Evolutionary conservation across 192 early-diverging fungal species (phyloP).

Genomic region (Chytriomyces confervae): DNA sequence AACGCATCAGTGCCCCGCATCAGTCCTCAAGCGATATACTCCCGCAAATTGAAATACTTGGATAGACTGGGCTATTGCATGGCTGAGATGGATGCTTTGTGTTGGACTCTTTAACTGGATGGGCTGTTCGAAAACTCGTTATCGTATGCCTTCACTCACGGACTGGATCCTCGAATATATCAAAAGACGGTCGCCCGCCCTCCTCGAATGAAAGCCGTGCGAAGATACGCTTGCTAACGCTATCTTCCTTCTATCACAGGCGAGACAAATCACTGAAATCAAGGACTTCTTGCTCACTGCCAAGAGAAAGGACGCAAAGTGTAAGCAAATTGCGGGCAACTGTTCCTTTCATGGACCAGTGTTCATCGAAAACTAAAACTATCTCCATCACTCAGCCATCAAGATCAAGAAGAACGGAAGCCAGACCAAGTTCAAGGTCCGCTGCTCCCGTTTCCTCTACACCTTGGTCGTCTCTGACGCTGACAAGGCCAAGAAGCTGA

Average conservation of each 20-base stretch:
- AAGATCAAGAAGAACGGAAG: slow-evolving; percentile 95
- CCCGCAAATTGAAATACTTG: too few relatives aligned
- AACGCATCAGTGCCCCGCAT: too few relatives aligned
- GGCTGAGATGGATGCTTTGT: too few relatives aligned
- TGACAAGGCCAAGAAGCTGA: slow-evolving; percentile 95
- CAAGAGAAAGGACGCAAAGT: slow-evolving; percentile 93
- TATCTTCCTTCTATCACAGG: slow-evolving; percentile 58
- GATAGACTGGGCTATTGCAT: too few relatives aligned
- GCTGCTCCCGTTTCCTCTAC: slow-evolving; percentile 98
- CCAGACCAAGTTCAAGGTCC: slow-evolving; percentile 97
- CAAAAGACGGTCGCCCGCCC: too few relatives aligned
- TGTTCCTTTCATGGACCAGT: neutral
- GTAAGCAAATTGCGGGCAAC: slow-evolving; percentile 51
- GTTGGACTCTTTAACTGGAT: too few relatives aligned
- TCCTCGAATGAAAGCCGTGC: too few relatives aligned
- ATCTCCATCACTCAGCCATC: slow-evolving; percentile 61
- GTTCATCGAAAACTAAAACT: slow-evolving; percentile 5
- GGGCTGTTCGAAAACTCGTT: too few relatives aligned
- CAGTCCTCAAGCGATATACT: too few relatives aligned
- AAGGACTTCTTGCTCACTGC: slow-evolving; percentile 97
- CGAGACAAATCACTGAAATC: slow-evolving; percentile 97
- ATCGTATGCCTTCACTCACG: too few relatives aligned
- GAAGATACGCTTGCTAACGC: neutral
- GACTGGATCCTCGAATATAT: too few relatives aligned
- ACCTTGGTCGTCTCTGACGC: slow-evolving; percentile 93